Evolutionary conservation across 2,329 filamentous ascomycete species (phyloP).

Genomic region (Fusarium verrucosum): DNA sequence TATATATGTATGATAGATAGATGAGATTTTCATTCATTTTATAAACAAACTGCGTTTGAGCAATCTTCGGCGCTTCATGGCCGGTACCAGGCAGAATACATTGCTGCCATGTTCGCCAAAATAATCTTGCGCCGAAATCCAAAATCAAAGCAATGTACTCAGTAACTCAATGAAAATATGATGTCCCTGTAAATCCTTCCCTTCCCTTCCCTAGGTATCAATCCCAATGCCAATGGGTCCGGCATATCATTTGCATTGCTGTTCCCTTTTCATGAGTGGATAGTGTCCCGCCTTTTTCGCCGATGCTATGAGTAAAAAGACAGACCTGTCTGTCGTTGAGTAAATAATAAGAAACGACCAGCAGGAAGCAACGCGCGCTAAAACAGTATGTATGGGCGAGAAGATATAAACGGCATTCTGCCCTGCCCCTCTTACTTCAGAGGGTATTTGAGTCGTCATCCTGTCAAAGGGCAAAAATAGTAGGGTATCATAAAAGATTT

Average conservation of each 20-base stretch:
- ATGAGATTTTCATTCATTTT: constrained; percentile 8
- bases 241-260: constrained; percentile 17
- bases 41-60: constrained; percentile 11
- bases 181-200: neutral
- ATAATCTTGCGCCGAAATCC: neutral
- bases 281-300: constrained; percentile 37
- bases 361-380: constrained; percentile 40
- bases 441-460: constrained; percentile 23
- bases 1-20: constrained; percentile 8
- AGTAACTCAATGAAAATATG: constrained; percentile 14
- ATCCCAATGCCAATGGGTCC: constrained; percentile 9
- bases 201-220: constrained; percentile 25
- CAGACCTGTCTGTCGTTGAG: constrained; percentile 35
- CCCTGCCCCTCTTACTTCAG: constrained; percentile 1
- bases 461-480: constrained; percentile 9
- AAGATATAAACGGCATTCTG: constrained; percentile 15
- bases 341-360: constrained; percentile 20
- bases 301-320: constrained; percentile 40
- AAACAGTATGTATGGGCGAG: constrained; percentile 25
- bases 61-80: constrained; percentile 17
- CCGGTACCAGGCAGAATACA: constrained; percentile 7
- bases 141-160: constrained; percentile 5
- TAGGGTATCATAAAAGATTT: constrained; percentile 8
- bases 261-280: constrained; percentile 23
- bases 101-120: constrained; percentile 20